A percentile compares a stretch with the other conserved stretches of the same genome.
phyloP scores from a whole-genome alignment of 441 rosid genomes.

The Populus hybrid region DNA sequence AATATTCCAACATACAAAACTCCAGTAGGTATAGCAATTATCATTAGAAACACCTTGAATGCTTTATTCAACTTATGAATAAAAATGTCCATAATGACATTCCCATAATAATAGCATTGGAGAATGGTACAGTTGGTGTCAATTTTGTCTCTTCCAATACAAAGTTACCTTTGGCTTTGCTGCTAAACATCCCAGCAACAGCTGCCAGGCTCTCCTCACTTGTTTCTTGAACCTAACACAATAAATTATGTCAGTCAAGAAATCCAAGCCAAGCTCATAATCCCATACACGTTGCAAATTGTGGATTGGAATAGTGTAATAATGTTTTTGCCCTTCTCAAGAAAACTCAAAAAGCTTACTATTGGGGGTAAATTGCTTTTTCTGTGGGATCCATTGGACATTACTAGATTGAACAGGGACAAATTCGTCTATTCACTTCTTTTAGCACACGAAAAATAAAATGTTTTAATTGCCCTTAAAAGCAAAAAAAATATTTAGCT shows the following conservation, averaged over 20 bases:
- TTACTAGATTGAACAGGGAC: too few relatives aligned
- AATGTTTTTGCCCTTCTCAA: too few relatives aligned
- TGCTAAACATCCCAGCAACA: slow-evolving; percentile 99
- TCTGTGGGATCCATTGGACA: too few relatives aligned
- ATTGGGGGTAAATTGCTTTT: too few relatives aligned
- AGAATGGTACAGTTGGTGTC: neutral
- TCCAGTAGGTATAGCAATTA: neutral
- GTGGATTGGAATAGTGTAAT: too few relatives aligned
- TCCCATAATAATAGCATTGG: neutral
- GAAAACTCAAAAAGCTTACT: too few relatives aligned
- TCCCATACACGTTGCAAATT: neutral
- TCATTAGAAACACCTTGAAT: neutral
- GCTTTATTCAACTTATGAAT: neutral
- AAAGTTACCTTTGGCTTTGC: slow-evolving; percentile 97
- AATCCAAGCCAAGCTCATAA: slow-evolving; percentile 24
- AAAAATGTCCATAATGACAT: neutral
- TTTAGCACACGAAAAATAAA: too few relatives aligned
- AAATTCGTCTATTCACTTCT: too few relatives aligned
- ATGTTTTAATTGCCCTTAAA: too few relatives aligned
- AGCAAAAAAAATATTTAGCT: too few relatives aligned
- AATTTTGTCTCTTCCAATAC: slow-evolving; percentile 14
- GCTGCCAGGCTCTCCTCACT: slow-evolving; percentile 98
- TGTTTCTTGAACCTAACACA: slow-evolving; percentile 78
- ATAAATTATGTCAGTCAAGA: slow-evolving; percentile 19
- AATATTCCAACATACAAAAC: neutral